Evolutionary conservation across 2,329 filamentous ascomycete species (phyloP).

Genomic region (Sporothrix mexicana): DNA sequence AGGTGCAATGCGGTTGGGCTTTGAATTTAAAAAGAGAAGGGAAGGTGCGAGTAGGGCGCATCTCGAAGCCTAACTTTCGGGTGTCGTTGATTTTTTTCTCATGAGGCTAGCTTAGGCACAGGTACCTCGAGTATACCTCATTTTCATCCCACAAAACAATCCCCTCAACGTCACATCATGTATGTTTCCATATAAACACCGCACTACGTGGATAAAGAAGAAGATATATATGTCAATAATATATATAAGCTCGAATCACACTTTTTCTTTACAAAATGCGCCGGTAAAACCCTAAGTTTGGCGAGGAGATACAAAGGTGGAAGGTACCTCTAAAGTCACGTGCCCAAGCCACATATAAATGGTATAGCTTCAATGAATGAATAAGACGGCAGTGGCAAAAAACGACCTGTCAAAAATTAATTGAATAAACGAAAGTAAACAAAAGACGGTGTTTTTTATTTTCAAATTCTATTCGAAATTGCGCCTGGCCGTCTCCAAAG

Average conservation of each 20-base stretch:
- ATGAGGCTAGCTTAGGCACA: background rate
- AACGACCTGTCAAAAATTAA: too few relatives aligned
- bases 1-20: constrained; percentile 10
- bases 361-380: background rate
- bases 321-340: background rate
- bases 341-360: background rate
- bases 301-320: too few relatives aligned
- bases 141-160: too few relatives aligned
- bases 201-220: too few relatives aligned
- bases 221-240: too few relatives aligned
- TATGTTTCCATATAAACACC: too few relatives aligned
- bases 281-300: too few relatives aligned
- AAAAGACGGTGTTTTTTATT: background rate
- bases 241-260: too few relatives aligned
- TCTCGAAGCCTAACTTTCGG: background rate
- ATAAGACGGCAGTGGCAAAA: background rate
- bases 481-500: background rate
- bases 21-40: too few relatives aligned
- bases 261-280: too few relatives aligned
- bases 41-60: background rate
- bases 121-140: background rate
- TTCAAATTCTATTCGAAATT: background rate
- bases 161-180: too few relatives aligned
- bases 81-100: constrained; percentile 27
- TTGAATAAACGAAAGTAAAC: background rate